Percentiles rank a stretch among this genome's conserved stretches.
These are phyloP conservation scores for Crotalaria pallida DNA, from an alignment of 306 rosid species.

Conservation along the genomic window DNA sequence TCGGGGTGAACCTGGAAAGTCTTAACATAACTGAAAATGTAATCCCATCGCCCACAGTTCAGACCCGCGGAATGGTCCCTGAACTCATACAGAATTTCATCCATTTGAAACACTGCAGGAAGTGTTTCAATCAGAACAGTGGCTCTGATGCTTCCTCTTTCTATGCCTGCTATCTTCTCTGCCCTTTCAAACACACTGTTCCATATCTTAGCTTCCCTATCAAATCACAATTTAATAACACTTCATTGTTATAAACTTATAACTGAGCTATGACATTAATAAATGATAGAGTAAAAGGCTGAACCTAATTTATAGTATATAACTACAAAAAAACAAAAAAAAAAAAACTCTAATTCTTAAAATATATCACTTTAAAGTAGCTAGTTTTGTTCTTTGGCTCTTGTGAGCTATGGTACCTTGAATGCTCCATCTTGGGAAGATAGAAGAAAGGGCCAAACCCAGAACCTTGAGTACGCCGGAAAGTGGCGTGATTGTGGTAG, in stretches of 20 bases:
- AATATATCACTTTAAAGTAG: neutral
- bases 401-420: conserved; percentile 49
- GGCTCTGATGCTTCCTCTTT: conserved; percentile 85
- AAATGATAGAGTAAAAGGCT: neutral
- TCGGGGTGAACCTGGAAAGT: conserved; percentile 80
- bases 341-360: too few species aligned
- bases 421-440: conserved; percentile 94
- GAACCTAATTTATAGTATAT: too few species aligned
- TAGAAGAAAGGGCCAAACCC: conserved; percentile 94
- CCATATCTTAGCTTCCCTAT: conserved; percentile 92
- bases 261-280: neutral
- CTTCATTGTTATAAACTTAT: neutral
- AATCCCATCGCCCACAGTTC: conserved; percentile 97
- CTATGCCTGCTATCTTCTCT: conserved; percentile 65
- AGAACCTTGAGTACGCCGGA: conserved; percentile 59
- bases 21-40: conserved; percentile 91
- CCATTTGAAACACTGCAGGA: conserved; percentile 91
- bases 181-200: conserved; percentile 82
- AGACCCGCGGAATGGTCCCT: conserved; percentile 81
- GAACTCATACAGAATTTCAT: conserved; percentile 85
- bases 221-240: conserved; percentile 22
- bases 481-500: conserved; percentile 53
- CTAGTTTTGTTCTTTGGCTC: neutral
- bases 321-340: neutral
- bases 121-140: conserved; percentile 89